Evolutionary conservation across 2,329 filamentous ascomycete genomes (phyloP).

Genomic region (Alternaria incomplexa): DNA sequence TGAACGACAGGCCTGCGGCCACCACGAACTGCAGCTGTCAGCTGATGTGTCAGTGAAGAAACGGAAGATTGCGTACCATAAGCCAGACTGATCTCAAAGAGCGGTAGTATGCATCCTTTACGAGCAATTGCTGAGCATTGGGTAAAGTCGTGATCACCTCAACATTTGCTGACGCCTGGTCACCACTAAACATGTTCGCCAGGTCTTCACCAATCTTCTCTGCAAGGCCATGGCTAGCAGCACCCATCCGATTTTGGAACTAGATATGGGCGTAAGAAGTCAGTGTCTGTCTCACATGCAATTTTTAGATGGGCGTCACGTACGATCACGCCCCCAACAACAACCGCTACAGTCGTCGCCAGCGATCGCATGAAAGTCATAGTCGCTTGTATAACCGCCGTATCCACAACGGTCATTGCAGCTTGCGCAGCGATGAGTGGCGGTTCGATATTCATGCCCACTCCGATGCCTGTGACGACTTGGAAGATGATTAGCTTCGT

Average conservation of each 20-base stretch:
- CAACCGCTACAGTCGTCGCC: conserved; percentile 50
- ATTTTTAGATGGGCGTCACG: not conserved
- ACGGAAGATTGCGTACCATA: conserved; percentile 7
- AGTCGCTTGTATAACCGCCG: conserved; percentile 55
- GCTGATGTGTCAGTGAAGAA: not conserved
- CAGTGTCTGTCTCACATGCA: not conserved
- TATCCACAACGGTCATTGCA: conserved; percentile 38
- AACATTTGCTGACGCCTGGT: conserved; percentile 63
- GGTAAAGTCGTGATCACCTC: conserved; percentile 58
- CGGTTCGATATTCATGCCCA: conserved; percentile 57
- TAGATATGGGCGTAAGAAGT: not conserved
- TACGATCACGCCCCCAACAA: conserved; percentile 51
- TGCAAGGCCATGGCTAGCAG: conserved; percentile 55
- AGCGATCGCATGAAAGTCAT: conserved; percentile 51
- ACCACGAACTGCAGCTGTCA: conserved; percentile 4
- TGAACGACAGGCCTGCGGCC: conserved; percentile 7
- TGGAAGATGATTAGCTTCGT: conserved; percentile 52
- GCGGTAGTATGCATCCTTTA: conserved; percentile 41
- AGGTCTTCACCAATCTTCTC: conserved; percentile 57
- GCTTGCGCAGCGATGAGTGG: conserved; percentile 60
- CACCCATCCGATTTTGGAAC: conserved; percentile 51
- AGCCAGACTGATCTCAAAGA: conserved; percentile 14
- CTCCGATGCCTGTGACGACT: conserved; percentile 56
- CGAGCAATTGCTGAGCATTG: conserved; percentile 47
- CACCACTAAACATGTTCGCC: conserved; percentile 56